These are phyloP conservation scores for Solanum pimpinellifolium DNA, from an alignment of 257 asterid species.

Conservation along the genomic window DNA sequence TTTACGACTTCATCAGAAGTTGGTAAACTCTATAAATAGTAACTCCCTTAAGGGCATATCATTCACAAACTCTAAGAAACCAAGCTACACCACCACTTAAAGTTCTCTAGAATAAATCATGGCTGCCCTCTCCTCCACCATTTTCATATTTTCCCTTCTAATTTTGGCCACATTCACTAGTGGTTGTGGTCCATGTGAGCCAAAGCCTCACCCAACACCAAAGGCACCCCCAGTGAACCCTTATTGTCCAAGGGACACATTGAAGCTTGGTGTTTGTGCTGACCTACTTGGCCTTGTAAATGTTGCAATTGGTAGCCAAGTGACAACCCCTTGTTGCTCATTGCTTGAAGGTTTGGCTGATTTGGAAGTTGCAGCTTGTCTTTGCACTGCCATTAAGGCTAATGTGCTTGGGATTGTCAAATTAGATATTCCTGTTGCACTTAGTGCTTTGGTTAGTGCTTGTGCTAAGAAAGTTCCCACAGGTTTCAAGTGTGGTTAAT, in stretches of 20 bases:
- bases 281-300: slow-evolving; percentile 8
- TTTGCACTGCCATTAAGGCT: slow-evolving; percentile 11
- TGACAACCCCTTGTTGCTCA: slow-evolving; percentile 2
- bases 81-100: not conserved
- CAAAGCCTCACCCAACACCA: slow-evolving; percentile 13
- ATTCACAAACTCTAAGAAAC: not conserved
- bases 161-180: slow-evolving; percentile 22
- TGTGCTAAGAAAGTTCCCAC: slow-evolving; percentile 57
- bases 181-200: slow-evolving; percentile 29
- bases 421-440: slow-evolving; percentile 63
- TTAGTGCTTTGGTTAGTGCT: slow-evolving; percentile 51
- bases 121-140: slow-evolving; percentile 25
- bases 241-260: slow-evolving; percentile 10
- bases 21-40: slow-evolving; percentile 17
- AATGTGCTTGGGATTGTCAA: slow-evolving; percentile 52
- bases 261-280: slow-evolving; percentile 12
- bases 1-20: too few relatives aligned
- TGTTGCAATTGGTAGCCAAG: not conserved
- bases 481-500: slow-evolving; percentile 51
- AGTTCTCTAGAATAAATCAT: slow-evolving; percentile 6
- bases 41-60: slow-evolving; percentile 3
- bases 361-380: slow-evolving; percentile 62
- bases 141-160: slow-evolving; percentile 28
- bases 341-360: slow-evolving; percentile 8
- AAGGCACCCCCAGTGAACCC: slow-evolving; percentile 27